Conservation (phyloP, 2,329 filamentous ascomycete species). For the Daldinia sp. region DNA sequence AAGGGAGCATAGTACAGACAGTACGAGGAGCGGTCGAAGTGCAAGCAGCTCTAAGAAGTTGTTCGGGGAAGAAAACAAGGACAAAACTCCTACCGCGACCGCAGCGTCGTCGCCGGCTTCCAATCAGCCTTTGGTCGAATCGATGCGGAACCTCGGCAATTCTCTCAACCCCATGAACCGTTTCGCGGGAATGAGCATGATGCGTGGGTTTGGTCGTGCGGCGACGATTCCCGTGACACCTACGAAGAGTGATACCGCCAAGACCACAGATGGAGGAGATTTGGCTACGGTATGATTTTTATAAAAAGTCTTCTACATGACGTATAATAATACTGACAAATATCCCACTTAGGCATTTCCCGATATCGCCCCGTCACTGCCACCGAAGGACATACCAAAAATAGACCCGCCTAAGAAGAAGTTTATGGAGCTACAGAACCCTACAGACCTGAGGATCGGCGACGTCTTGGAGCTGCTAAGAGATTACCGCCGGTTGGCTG, state of each 20-base stretch:
- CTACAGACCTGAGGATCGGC: conserved; percentile 76
- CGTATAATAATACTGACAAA: conserved; percentile 8
- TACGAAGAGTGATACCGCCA: conserved; percentile 52
- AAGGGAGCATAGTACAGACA: conserved; percentile 83
- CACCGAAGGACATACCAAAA: conserved; percentile 66
- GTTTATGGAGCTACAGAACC: conserved; percentile 79
- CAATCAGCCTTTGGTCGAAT: conserved; percentile 78
- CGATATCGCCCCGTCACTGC: conserved; percentile 67
- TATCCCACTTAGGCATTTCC: conserved; percentile 65
- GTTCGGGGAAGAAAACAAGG: conserved; percentile 61
- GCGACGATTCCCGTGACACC: conserved; percentile 58
- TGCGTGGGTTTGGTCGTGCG: conserved; percentile 78
- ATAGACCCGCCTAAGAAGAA: conserved; percentile 76
- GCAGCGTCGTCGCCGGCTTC: conserved; percentile 50
- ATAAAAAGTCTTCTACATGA: not conserved
- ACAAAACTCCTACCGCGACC: conserved; percentile 52
- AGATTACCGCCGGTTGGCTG: conserved; percentile 80
- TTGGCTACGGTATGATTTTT: conserved; percentile 64
- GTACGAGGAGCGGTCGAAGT: conserved; percentile 71
- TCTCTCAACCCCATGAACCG: conserved; percentile 86
- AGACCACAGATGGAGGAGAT: conserved; percentile 65
- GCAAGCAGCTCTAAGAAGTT: conserved; percentile 71
- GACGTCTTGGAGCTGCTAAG: conserved; percentile 78
- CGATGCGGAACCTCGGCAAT: conserved; percentile 83
- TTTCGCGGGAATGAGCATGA: conserved; percentile 77